A percentile compares a stretch with the other conserved stretches of the same genome.
These are phyloP conservation scores for Pyrus pyrifolia DNA, from an alignment of 306 rosid genomes.

Conservation along the genomic window DNA sequence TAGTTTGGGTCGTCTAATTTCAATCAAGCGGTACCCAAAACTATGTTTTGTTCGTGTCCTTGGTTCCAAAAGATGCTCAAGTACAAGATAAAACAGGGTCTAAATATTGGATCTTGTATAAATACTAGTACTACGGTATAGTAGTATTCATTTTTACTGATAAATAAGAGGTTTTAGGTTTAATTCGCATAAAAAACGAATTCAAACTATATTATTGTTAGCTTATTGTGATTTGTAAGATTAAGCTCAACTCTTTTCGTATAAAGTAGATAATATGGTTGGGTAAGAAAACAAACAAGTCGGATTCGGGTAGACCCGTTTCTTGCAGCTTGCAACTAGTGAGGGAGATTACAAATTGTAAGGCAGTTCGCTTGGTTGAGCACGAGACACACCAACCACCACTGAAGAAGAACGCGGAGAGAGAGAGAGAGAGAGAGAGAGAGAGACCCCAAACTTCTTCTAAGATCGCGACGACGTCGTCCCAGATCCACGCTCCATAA, in stretches of 20 bases:
- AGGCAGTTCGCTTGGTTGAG: neutral
- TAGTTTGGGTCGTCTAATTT: too few relatives aligned
- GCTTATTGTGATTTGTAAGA: too few relatives aligned
- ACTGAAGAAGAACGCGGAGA: neutral
- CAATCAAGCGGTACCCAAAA: too few relatives aligned
- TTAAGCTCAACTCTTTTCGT: fast-evolving
- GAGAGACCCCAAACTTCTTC: conserved; percentile 3
- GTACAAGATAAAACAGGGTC: too few relatives aligned
- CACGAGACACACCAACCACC: neutral
- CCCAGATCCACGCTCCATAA: conserved; percentile 24
- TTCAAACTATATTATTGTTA: too few relatives aligned
- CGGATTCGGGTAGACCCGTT: neutral
- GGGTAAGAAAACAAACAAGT: too few relatives aligned
- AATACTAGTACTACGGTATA: too few relatives aligned
- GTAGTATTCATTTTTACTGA: fast-evolving
- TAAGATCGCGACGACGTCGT: conserved; percentile 35
- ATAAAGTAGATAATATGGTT: too few relatives aligned
- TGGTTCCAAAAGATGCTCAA: too few relatives aligned
- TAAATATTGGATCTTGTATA: too few relatives aligned
- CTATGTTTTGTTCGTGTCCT: too few relatives aligned
- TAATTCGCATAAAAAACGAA: fast-evolving
- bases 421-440: neutral
- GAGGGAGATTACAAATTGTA: neutral
- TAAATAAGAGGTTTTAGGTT: too few relatives aligned
- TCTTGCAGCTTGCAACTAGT: neutral